Base-by-base conservation (phyloP, 2,329 filamentous ascomycete genomes). In the Cryphonectria naterciae region DNA sequence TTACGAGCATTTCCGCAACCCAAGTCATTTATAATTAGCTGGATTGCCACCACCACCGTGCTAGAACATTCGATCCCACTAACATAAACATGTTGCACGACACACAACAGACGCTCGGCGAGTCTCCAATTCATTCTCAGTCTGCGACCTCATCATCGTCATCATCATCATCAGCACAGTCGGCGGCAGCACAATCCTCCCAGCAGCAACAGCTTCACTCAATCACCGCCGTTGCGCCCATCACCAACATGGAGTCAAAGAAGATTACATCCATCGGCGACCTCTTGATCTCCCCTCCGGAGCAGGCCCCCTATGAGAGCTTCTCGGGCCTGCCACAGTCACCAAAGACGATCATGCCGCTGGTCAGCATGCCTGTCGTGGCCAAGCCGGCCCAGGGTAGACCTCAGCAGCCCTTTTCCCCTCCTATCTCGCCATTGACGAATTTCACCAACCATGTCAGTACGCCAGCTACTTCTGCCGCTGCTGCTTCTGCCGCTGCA, bases 221-320 rank as follows among this genome's bases (percentile, higher is more conserved):
- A 13, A 65, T 37, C 3, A 56, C 15, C 32, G 28, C 41, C 13
- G 17, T 32, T 28, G 37, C 60, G 22, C 37, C 68, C 35, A 56
- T 66, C 15, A 56, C 68, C 35, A 46, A 66, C 15, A 61, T 68
- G 60, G 72, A 76, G 43, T 56, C 75, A 5, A 85, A 82, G 77
- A 86, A 85, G 74, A 75, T 78, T 2, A 75, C 85, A 68, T 82
- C 85, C 73, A 86, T 87, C 74, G 85, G 78, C 80, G 89, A 82
- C 72, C 81, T 91, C 70, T 89, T 91, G 85, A 72, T 72, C 49
- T 91, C 89, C 32, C 89, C 89, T 43, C 88, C 88, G 32, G 88
- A 90, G 52, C 81, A 82, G n/a, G 77, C 83, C 46, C 84, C 83
- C 65, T 79, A 82, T 54, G 88, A 90, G 73, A 87, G 79, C 75